These are phyloP conservation scores for Schizothecium vesticola DNA, from an alignment of 495 filamentous ascomycete species.

Conservation along the genomic window DNA sequence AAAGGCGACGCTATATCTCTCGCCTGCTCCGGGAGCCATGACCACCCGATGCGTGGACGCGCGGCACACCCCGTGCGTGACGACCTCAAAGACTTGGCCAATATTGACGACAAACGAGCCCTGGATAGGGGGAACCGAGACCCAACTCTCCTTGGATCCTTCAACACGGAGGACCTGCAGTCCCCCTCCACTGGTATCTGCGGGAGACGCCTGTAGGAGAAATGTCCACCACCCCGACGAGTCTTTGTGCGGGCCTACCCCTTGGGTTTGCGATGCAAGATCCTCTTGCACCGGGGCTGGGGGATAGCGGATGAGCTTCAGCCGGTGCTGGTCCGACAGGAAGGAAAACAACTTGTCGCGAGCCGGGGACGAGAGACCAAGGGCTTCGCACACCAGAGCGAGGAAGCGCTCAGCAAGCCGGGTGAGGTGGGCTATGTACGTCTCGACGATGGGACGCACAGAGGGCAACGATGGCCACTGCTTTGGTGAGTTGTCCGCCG, in stretches of 20 bases:
- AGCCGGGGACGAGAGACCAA: conserved; percentile 17
- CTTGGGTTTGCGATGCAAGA: conserved; percentile 27
- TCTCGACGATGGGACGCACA: conserved; percentile 27
- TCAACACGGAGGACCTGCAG: conserved; percentile 46
- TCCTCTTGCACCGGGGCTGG: conserved; percentile 8
- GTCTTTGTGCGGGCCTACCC: conserved; percentile 53
- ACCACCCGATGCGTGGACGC: conserved; percentile 50
- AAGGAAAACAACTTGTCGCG: conserved; percentile 45
- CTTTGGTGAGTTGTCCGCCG: background rate
- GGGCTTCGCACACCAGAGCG: conserved; percentile 45
- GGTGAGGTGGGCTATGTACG: conserved; percentile 45
- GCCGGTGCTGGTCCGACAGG: conserved; percentile 48
- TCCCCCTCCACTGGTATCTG: conserved; percentile 30
- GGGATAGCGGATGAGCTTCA: conserved; percentile 51
- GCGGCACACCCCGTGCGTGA: conserved; percentile 47
- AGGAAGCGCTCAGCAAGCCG: conserved; percentile 44
- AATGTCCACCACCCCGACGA: conserved; percentile 55
- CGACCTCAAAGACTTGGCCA: conserved; percentile 53
- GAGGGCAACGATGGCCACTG: conserved; percentile 12
- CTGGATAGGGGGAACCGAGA: conserved; percentile 44
- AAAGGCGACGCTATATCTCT: conserved; percentile 43
- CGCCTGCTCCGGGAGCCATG: conserved; percentile 9
- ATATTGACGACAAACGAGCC: conserved; percentile 54
- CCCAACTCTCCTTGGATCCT: conserved; percentile 35
- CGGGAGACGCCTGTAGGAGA: conserved; percentile 45